These are phyloP conservation scores for Suillus sp. DNA, from an alignment of 768 basidiomycete genomes.

Conservation along the genomic window DNA sequence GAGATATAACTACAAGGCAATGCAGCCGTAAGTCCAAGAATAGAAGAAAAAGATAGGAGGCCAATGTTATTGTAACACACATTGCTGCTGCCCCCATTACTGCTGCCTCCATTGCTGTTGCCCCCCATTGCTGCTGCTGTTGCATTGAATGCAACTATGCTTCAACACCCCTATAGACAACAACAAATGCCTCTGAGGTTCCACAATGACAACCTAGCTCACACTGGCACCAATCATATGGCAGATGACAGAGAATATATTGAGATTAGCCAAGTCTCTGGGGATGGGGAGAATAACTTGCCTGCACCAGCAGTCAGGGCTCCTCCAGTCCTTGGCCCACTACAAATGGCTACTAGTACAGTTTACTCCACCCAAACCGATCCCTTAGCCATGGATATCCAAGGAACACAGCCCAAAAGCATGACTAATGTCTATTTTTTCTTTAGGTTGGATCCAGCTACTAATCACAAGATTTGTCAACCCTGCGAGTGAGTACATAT, in stretches of 20 bases:
- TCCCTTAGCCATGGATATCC: not conserved
- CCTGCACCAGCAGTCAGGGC: not conserved
- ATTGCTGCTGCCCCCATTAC: not conserved
- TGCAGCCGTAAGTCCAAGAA: too few relatives aligned
- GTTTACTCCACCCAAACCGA: not conserved
- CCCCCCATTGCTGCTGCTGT: not conserved
- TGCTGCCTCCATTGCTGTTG: not conserved
- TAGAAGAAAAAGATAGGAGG: too few relatives aligned
- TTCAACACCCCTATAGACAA: not conserved
- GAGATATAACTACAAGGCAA: too few relatives aligned
- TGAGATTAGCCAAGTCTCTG: not conserved
- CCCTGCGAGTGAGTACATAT: not conserved
- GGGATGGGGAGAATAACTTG: not conserved
- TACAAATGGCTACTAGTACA: not conserved
- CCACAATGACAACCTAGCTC: not conserved
- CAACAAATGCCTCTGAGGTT: not conserved
- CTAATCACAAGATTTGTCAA: not conserved
- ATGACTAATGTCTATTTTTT: not conserved
- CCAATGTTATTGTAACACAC: not conserved
- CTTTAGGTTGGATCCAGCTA: not conserved
- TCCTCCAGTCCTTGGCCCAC: not conserved
- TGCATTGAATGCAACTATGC: not conserved
- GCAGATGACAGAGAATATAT: not conserved
- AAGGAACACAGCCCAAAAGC: not conserved
- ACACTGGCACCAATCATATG: not conserved